Percentiles rank a stretch among this genome's conserved stretches.
Conservation (phyloP, 129 eudicot species). For the Rutidosis leptorrhynchoides region DNA sequence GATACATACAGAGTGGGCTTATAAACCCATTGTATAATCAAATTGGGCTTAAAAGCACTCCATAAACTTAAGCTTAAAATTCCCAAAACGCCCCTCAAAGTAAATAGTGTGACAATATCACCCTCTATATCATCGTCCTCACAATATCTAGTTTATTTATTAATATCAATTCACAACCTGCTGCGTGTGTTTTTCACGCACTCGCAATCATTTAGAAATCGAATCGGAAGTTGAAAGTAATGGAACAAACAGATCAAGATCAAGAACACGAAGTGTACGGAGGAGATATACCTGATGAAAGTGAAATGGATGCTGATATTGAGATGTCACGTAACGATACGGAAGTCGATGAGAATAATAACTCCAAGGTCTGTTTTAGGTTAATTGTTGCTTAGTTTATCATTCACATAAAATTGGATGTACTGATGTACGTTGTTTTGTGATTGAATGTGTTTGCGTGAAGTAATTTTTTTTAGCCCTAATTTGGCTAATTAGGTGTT, state of each 20-base stretch:
- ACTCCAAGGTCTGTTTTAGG: slow-evolving; percentile 36
- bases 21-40: slow-evolving; percentile 1
- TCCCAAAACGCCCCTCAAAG: slow-evolving; percentile 7
- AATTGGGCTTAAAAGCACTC: slow-evolving; percentile 1
- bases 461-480: slow-evolving; percentile 33
- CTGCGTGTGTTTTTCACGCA: slow-evolving; percentile 20
- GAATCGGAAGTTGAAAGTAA: slow-evolving; percentile 17
- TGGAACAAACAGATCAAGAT: slow-evolving; percentile 47
- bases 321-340: slow-evolving; percentile 42
- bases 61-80: background rate
- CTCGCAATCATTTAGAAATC: background rate
- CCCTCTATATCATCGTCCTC: slow-evolving; percentile 7
- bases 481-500: slow-evolving; percentile 5
- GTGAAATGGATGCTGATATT: slow-evolving; percentile 58
- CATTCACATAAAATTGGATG: background rate
- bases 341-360: slow-evolving; percentile 42
- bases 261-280: slow-evolving; percentile 67
- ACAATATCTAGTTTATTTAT: background rate
- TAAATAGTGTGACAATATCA: slow-evolving; percentile 6
- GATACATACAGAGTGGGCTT: background rate
- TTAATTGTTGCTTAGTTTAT: background rate
- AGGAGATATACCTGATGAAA: slow-evolving; percentile 57
- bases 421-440: background rate
- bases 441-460: slow-evolving; percentile 27
- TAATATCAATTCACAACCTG: slow-evolving; percentile 15